Evolutionary conservation across 805 yeast species (phyloP).

Genomic region (Hanseniaspora nectarophila): DNA sequence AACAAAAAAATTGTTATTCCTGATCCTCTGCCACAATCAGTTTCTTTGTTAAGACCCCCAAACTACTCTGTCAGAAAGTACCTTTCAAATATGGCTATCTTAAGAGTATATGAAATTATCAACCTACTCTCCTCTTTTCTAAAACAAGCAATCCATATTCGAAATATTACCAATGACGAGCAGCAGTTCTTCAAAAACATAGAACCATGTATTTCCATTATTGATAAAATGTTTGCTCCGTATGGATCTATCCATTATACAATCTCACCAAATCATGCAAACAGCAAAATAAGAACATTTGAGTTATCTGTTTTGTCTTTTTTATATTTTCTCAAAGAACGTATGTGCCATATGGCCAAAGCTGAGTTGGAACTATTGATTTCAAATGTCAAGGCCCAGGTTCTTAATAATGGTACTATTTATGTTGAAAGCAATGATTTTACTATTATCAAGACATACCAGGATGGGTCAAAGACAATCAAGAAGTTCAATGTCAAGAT

Average conservation of each 20-base stretch:
- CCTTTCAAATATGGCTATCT: constrained; percentile 39
- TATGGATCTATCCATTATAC: constrained; percentile 36
- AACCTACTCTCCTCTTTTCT: constrained; percentile 28
- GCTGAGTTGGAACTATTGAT: constrained; percentile 38
- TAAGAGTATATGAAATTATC: constrained; percentile 39
- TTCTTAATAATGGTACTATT: constrained; percentile 42
- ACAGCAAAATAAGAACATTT: constrained; percentile 42
- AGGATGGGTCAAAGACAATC: constrained; percentile 59
- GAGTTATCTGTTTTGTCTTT: constrained; percentile 54
- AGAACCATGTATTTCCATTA: constrained; percentile 15
- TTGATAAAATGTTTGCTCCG: constrained; percentile 43
- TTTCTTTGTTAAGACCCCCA: constrained; percentile 16
- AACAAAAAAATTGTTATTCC: constrained; percentile 9
- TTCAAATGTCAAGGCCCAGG: constrained; percentile 39
- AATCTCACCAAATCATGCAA: constrained; percentile 31
- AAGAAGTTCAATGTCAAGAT: constrained; percentile 52
- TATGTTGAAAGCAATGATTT: constrained; percentile 43
- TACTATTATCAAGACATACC: constrained; percentile 40
- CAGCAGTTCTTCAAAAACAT: constrained; percentile 39
- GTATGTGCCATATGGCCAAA: constrained; percentile 40
- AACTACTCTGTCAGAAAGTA: constrained; percentile 29
- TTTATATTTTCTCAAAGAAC: constrained; percentile 48
- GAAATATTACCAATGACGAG: constrained; percentile 24
- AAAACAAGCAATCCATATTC: constrained; percentile 27
- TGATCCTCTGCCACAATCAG: constrained; percentile 14